Conservation (phyloP, 1,284 basidiomycete species). For the Boletellus dicymbophilus region DNA sequence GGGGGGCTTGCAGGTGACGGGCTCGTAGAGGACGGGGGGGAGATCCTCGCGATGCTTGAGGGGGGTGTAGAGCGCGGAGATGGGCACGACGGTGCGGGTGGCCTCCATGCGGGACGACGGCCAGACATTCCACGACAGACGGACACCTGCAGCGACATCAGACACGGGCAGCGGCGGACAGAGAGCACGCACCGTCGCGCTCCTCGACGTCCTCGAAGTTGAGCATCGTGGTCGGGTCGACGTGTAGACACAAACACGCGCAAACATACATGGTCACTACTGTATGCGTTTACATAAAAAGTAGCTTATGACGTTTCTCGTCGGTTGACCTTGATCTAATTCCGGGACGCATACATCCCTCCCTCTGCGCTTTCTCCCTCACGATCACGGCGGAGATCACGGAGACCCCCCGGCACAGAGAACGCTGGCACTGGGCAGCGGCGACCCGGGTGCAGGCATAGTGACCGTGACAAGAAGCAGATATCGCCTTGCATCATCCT, state of each 20-base stretch:
- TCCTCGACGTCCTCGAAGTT: slow-evolving; percentile 66
- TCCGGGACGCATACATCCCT: slow-evolving; percentile 14
- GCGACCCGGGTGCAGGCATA: no score
- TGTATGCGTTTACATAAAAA: no score
- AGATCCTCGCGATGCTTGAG: slow-evolving; percentile 95
- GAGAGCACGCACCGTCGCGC: slow-evolving; percentile 50
- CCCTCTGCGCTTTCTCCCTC: slow-evolving; percentile 17
- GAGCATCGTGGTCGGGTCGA: slow-evolving; percentile 35
- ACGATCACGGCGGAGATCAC: background rate
- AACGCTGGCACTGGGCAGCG: slow-evolving; percentile 2
- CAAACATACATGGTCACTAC: slow-evolving; percentile 25
- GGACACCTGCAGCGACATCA: slow-evolving; percentile 59
- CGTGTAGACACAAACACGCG: slow-evolving; percentile 27
- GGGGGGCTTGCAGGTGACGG: slow-evolving; percentile 97
- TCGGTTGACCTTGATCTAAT: slow-evolving; percentile 25
- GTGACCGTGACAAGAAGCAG: no score
- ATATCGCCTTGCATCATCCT: no score
- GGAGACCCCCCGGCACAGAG: background rate
- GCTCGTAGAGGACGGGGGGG: slow-evolving; percentile 96
- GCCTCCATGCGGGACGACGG: slow-evolving; percentile 97
- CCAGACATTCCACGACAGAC: slow-evolving; percentile 99
- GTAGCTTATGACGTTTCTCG: slow-evolving; percentile 1
- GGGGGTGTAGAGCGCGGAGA: slow-evolving; percentile 97
- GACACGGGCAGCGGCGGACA: background rate
- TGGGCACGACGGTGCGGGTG: slow-evolving; percentile 96